Base-by-base conservation (phyloP, 1,284 basidiomycete genomes). In the Mycena citricolor region DNA sequence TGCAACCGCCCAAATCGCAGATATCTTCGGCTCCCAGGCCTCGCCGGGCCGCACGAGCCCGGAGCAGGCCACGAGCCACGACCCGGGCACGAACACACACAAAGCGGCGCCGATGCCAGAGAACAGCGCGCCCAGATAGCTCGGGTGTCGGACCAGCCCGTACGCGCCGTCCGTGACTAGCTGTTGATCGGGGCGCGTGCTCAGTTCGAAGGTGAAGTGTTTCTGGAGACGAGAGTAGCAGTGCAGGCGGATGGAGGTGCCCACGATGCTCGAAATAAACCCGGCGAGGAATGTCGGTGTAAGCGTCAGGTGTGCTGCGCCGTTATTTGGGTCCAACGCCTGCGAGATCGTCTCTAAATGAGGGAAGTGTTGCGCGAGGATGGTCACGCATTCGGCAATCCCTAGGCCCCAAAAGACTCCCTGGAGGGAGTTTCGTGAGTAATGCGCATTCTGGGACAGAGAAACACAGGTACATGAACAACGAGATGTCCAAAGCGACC, bases 121-220 rank as follows among this genome's bases (percentile, higher is more conserved):
- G 24, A 61, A 31, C 17, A 57, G 8, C 4, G 33, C 41, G 5
- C 54, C 55, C 0, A 53, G 49, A 37, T 64, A 66, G 12, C 61
- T 55, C 0, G 65, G 63, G 38, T 65, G 61, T 1, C 60, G 57
- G 4, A 54, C 52, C n/a, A 51, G 22, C 11, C 29, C 17, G 39
- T 51, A 54, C 8, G 28, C 16, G 12, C 52, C 52, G 13, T 34
- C 28, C 1, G 54, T 57, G 31, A 57, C 41, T 13, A 57, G 42
- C 2, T 35, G 28, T 33, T 55, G 55, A 14, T 51, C 29, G n/a
- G 35, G 20, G n/a, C 36, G 54, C 21, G 55, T 48, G 30, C 43
- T 32, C 30, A 57, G 51, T 37, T 57, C 38, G 38, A 57, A 57
- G 12, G 55, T 57, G 46, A 57, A 57, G 29, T 48, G 36, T 8